phyloP scores from a whole-genome alignment of 2,329 filamentous ascomycete genomes.

The Pseudogymnoascus sp. region DNA sequence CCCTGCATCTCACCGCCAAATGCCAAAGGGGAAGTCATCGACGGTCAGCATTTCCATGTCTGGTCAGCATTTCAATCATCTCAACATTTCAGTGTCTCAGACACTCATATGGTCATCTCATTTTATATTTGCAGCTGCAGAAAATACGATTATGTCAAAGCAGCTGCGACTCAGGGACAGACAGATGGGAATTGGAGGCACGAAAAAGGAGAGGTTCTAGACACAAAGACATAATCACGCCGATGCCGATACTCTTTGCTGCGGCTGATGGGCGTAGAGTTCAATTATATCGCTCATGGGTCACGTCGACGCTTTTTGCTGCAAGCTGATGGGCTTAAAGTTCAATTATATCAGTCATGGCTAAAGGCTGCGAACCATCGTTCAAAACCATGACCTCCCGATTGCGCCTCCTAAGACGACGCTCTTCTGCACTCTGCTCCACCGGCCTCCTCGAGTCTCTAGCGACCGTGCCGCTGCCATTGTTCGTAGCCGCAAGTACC shows the following conservation, averaged over 20 bases:
- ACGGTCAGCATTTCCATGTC: neutral
- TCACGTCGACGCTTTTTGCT: neutral
- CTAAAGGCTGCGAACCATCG: constrained; percentile 69
- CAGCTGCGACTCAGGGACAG: neutral
- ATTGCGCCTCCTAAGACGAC: constrained; percentile 64
- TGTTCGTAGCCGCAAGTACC: constrained; percentile 16
- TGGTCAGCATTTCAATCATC: too few relatives aligned
- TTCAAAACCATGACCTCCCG: constrained; percentile 87
- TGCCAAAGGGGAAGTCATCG: constrained; percentile 1
- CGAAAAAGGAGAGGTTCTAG: neutral
- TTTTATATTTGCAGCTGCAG: neutral
- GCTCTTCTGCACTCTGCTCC: constrained; percentile 57
- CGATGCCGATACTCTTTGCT: too few relatives aligned
- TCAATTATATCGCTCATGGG: too few relatives aligned
- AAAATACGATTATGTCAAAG: neutral
- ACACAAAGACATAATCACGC: neutral
- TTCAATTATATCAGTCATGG: constrained; percentile 71
- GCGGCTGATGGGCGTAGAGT: too few relatives aligned
- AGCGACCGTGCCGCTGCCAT: constrained; percentile 19
- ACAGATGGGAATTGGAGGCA: neutral
- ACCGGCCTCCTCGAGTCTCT: constrained; percentile 30
- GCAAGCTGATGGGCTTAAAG: neutral
- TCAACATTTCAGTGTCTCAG: neutral
- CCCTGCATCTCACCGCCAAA: constrained; percentile 4
- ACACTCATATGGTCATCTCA: neutral